Evolutionary conservation across 225 moss, liverwort and hornwort genomes (phyloP), one percentile per base, ranked within the genome.

Genomic region (Asterella californica): DNA sequence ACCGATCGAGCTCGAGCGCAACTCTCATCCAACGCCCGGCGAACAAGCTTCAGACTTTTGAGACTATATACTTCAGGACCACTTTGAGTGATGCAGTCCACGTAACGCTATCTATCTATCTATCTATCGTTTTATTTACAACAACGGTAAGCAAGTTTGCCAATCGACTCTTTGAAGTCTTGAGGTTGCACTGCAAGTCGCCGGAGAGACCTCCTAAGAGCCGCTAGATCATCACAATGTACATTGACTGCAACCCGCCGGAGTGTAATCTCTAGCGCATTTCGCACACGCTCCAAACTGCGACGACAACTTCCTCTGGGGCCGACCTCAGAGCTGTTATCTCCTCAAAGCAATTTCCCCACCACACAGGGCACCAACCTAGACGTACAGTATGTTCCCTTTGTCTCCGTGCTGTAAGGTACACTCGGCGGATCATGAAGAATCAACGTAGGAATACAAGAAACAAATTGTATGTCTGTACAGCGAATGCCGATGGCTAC

Each of bases 391-490:
- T 29, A 5, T 29, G 34, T 29, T 66, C 30, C 18, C 37, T 18
- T 19, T 69, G 38, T 69, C 32, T 69, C 37, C 37, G 68, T 69
- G 37, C 9, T 63, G 63, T 19, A 57, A 24, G 21, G 38, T 69
- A 69, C 68, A 69, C 38, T 42, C 14, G n/a, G 61, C 25, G 61
- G 22, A 61, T 61, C 68, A 38, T 37, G 68, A 8, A 69, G 68
- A 69, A 69, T 69, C 68, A 69, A 69, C 68, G 37, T 29, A 74
- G 57, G 67, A 61, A 78, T 54, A 70, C 78, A 81, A 62, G 79
- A 34, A 75, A 72, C 74, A 50, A 78, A 79, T 67, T 37, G 74
- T 74, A 52, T 81, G 78, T 69, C 50, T 84, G 81, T 82, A 85
- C 84, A 85, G 33, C 77, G 36, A 47, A n/a, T 53, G 72, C 36